Evolutionary conservation across 371 early-diverging fungal species (phyloP).

Genomic region (Sporodiniella umbellata): DNA sequence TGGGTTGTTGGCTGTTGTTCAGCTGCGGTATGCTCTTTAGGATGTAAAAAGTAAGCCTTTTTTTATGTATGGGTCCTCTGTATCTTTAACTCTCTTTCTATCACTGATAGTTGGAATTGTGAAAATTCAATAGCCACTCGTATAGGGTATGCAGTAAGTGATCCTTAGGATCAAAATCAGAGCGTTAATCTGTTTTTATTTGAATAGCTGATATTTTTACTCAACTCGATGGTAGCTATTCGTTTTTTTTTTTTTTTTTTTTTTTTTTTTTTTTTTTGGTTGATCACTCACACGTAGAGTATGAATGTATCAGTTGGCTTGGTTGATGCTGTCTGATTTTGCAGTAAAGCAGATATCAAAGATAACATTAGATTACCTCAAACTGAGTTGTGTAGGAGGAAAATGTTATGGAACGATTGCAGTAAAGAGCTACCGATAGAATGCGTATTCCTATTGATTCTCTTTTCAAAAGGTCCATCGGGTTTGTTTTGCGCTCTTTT

Average conservation of each 20-base stretch:
- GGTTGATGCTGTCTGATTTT: conserved; percentile 88
- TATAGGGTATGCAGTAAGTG: conserved; percentile 64
- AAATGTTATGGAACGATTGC: conserved; percentile 87
- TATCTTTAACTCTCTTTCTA: no score
- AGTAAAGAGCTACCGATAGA: conserved; percentile 37
- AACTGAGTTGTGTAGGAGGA: conserved; percentile 83
- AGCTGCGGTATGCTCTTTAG: conserved; percentile 57
- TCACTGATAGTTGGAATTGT: conserved; percentile 53
- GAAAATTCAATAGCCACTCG: conserved; percentile 64
- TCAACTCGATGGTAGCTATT: conserved; percentile 65
- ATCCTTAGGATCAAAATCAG: background rate
- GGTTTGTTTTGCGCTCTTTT: conserved; percentile 79
- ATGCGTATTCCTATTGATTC: background rate
- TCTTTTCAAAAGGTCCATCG: conserved; percentile 63
- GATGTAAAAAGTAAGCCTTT: conserved; percentile 49
- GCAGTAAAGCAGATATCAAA: conserved; percentile 73
- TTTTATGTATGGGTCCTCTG: no score
- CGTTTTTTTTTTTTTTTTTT: background rate
- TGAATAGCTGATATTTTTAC: conserved; percentile 62
- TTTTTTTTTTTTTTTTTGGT: no score
- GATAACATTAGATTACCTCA: conserved; percentile 79
- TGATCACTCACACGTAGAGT: no score
- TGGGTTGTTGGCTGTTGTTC: conserved; percentile 56
- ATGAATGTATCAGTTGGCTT: conserved; percentile 51
- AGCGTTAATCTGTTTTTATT: background rate